Base-by-base conservation (phyloP, 352 stramenopile species). In the Phytophthora pseudosyringae region DNA sequence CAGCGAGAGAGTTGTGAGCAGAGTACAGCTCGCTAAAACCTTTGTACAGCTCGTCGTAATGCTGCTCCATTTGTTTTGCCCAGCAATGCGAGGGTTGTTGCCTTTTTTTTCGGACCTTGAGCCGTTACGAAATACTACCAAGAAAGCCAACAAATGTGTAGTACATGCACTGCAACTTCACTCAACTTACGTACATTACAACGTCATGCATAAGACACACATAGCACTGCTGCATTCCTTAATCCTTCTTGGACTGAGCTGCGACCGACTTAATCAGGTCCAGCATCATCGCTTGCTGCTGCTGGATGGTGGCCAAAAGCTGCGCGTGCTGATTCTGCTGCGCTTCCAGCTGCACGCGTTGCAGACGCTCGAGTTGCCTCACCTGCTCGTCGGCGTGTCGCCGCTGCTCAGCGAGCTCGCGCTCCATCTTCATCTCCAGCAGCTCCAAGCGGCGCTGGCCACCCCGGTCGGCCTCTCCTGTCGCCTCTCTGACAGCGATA, bases 1-100 rank as follows among this genome's bases (percentile, higher is more conserved):
- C 21, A 21, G 2, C 21, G 21, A 39, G 9, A 60, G 6, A 39
- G 8, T n/a, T 8, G 11, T 48, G 21, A 51, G 26, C 12, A 9
- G 41, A 38, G 21, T 38, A 11, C 3, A 52, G 5, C 39, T 25
- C 26, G 4, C 39, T 21, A 21, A 16, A 56, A 86, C 83, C 83
- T 87, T 92, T 92, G 66, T 92, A 92, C 43, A 92, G 73, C 62
- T 90, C 83, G 58, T 92, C 83, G 64, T 92, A 92, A 41, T 83
- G 77, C 64, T 89, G 80, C 32, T 91, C 80, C 65, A 82, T 84
- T 28, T 43, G 29, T 18, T 38, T 3, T 35, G 45, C 13, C 38
- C 15, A 12, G 43, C 4, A 35, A n/a, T 21, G 35, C 31, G 35
- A 18, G 21, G 36, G 29, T 48, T 53, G 53, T 67, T 62, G 59